Evolutionary conservation across 1,284 basidiomycete species (phyloP).

Genomic region (Cystobasidium slooffiae): DNA sequence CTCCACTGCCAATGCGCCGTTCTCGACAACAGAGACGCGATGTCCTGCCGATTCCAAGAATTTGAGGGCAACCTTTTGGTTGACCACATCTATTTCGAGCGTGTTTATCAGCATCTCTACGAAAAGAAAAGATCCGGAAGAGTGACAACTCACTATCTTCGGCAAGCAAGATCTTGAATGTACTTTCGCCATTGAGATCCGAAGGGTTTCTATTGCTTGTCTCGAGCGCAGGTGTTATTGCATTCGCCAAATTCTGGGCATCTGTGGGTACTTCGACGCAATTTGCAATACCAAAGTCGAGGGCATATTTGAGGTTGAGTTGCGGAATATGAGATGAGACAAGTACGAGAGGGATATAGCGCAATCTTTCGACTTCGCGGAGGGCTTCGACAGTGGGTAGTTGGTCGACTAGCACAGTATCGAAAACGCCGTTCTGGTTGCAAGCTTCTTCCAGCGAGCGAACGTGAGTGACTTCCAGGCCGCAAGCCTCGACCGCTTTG

Average conservation of each 20-base stretch:
- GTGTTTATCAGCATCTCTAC: not conserved
- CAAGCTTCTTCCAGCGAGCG: constrained; percentile 75
- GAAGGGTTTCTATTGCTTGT: constrained; percentile 59
- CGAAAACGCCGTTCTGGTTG: constrained; percentile 76
- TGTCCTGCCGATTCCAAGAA: constrained; percentile 97
- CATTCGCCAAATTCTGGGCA: constrained; percentile 86
- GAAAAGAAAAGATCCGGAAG: not conserved
- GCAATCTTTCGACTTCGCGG: constrained; percentile 83
- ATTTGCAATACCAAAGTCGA: constrained; percentile 71
- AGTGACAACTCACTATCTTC: constrained; percentile 71
- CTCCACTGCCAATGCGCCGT: constrained; percentile 87
- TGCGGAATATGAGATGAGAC: constrained; percentile 67
- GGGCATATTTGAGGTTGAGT: constrained; percentile 55
- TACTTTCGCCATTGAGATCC: constrained; percentile 65
- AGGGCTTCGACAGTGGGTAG: constrained; percentile 82
- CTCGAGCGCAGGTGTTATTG: constrained; percentile 91
- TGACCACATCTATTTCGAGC: constrained; percentile 72
- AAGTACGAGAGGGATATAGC: constrained; percentile 97
- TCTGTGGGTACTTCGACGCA: constrained; percentile 90
- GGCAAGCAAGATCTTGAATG: constrained; percentile 92
- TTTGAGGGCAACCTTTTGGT: constrained; percentile 96
- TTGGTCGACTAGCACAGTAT: constrained; percentile 94
- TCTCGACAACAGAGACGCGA: constrained; percentile 95
- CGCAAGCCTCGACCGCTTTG: constrained; percentile 76
- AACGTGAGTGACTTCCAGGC: constrained; percentile 78